These are phyloP conservation scores for Aegilops speltoides DNA, from an alignment of 176 grass and related monocot genomes.

Conservation along the genomic window DNA sequence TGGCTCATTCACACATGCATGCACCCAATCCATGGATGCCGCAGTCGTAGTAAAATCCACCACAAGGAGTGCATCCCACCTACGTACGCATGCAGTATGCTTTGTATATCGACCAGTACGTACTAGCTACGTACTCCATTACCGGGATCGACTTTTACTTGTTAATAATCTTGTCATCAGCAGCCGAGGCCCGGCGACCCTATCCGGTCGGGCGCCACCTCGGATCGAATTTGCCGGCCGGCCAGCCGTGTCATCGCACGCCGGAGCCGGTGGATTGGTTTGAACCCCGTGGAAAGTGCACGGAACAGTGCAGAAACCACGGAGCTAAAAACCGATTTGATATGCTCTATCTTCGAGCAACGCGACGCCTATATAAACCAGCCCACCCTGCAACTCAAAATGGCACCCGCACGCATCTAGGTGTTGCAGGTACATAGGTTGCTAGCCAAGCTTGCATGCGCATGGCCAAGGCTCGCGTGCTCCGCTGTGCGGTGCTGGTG, in stretches of 20 bases:
- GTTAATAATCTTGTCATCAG: background rate
- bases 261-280: background rate
- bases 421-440: background rate
- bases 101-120: too few species aligned
- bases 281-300: background rate
- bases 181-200: background rate
- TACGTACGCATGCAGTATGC: too few species aligned
- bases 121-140: background rate
- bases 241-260: background rate
- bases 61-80: background rate
- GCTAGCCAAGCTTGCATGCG: background rate
- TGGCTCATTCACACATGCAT: too few species aligned
- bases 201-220: background rate
- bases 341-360: background rate
- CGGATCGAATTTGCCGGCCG: background rate
- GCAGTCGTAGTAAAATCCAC: too few species aligned
- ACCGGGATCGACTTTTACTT: background rate
- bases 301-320: background rate
- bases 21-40: too few species aligned
- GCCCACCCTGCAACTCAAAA: background rate
- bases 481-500: background rate
- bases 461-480: constrained; percentile 14
- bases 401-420: background rate
- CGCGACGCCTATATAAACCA: background rate
- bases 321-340: background rate